Evolutionary conservation across 441 rosid genomes (phyloP), one percentile per base, ranked within the genome.

Genomic region (Macaranga tanarius): DNA sequence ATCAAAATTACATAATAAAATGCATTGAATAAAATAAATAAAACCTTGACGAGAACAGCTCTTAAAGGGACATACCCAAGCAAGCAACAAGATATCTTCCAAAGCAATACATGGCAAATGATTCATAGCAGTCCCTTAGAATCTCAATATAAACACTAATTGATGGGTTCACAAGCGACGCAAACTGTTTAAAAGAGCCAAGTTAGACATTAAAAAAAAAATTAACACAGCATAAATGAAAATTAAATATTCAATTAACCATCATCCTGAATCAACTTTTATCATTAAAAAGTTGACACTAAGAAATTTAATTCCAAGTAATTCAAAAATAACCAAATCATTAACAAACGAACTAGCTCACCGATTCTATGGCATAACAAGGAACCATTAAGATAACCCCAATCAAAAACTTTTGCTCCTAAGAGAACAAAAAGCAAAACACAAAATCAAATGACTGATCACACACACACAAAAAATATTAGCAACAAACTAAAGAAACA

Each of bases 51-150:
- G 38, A 19, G 66, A 66, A 63, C 73, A 79, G 31, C 55, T 77
- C 47, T 66, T 0, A 69, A 73, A 79, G 74, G 34, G 63, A 77
- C 86, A 62, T 90, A 96, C 99, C 99, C 78, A 96, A 71, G 93
- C 99, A 95, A n/a, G 98, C 99, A 75, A 91, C 87, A 71, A 96
- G 97, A 83, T 96, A 93, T 87, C 99, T 89, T 83, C 98, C 99
- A 78, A 96, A 96, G 89, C 99, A 96, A 88, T 96, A 96, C 98
- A 96, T 93, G 78, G 99, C 99, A 78, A 95, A 95, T 71, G 98
- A 90, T 77, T 95, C 99, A 73, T 96, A 96, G 88, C 99, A 87
- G 84, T 96, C 99, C 76, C 99, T 90, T 47, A 96, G 89, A 81
- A 92, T 93, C 79, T 83, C 97, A 75, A 89, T 82, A 75, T 96